Evolutionary conservation across 2,329 filamentous ascomycete genomes (phyloP), one percentile per base, ranked within the genome.

Genomic region (Colletotrichum shisoi): DNA sequence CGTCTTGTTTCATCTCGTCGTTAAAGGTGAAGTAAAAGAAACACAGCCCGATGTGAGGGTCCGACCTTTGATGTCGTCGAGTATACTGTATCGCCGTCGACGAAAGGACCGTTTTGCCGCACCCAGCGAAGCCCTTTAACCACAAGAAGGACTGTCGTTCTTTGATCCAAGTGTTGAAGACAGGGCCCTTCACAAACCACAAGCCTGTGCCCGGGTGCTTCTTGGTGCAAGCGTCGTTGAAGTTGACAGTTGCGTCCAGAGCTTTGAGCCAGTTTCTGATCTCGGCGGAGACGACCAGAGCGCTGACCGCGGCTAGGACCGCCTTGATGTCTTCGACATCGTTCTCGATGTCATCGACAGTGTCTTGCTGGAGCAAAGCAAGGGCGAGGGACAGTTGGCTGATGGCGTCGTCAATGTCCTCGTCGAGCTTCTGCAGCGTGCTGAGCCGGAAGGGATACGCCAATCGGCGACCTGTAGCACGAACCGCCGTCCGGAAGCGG

Each of bases 1-100:
- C 27, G 34, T 74, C 68, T 63, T 78, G 75, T 46, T 80, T 80
- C 11, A 44, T 51, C 1, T 68, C 34, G 48, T 80, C 77, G 49
- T 75, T 76, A 68, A 79, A 80, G 3, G 76, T 74, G 57, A 81
- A 81, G 71, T 76, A 81, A 70, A 81, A 81, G 67, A 76, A 79
- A 1, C 73, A 75, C 13, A 80, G 56, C 0, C 72, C 76, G 12
- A 74, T 71, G 7, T 59, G 51, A 8, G 70, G 67, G 21, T 71
- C 72, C 13, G 68, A 72, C 15, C 51, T 65, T 6, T 59, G 70
- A 57, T 72, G 67, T 12, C 70, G 66, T 21, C 68, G 69, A 1
- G 73, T 53, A 48, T 75, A 63, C 46, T 78, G 75, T 49, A 80
- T 76, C 9, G 74, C 71, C 1, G 77, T 79, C 9, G 74, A 79